Conservation (phyloP, 345 rosid species). For the Citrus trifoliata region DNA sequence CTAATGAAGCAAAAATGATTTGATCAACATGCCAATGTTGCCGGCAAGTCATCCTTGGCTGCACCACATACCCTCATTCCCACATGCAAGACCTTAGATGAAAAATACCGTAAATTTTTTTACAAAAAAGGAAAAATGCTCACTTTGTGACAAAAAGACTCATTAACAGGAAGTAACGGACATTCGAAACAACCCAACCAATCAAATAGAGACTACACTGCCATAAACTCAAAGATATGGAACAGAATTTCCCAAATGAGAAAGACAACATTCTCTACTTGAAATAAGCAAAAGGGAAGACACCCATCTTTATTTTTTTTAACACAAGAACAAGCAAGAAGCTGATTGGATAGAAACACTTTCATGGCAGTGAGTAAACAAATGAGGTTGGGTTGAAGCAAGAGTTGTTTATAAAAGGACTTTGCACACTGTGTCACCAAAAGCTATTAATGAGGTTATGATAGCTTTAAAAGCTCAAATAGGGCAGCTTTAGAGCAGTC, state of each 20-base stretch:
- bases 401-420: constrained; percentile 9
- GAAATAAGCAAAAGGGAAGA: constrained; percentile 5
- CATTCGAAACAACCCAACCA: constrained; percentile 11
- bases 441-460: background rate
- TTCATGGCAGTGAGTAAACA: constrained; percentile 28
- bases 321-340: constrained; percentile 18
- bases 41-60: constrained; percentile 98
- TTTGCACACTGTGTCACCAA: background rate
- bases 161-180: background rate
- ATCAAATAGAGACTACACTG: background rate
- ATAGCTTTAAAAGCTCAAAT: constrained; percentile 14
- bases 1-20: background rate
- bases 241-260: constrained; percentile 28
- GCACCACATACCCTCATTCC: constrained; percentile 37
- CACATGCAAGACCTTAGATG: constrained; percentile 66
- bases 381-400: constrained; percentile 15
- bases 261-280: constrained; percentile 14
- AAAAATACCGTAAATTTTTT: background rate
- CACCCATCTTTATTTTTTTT: background rate
- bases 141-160: too few species aligned
- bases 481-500: constrained; percentile 17
- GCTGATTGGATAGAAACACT: constrained; percentile 26
- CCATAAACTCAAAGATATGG: background rate
- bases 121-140: too few species aligned
- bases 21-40: background rate